phyloP scores from a whole-genome alignment of 169 alveolate genomes.

The Cytauxzoon felis region DNA sequence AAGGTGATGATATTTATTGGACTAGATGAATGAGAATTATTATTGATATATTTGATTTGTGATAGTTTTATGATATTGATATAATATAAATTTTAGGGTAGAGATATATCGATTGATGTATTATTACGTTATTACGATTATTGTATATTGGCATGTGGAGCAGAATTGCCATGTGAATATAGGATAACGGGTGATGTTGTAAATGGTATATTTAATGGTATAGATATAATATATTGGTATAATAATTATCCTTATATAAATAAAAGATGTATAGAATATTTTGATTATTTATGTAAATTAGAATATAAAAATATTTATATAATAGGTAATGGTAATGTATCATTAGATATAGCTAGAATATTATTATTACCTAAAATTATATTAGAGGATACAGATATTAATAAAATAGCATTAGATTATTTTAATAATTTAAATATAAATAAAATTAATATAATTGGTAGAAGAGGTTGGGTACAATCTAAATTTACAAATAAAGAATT shows the following conservation, averaged over 20 bases:
- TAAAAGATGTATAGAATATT: neutral
- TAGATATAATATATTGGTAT: constrained; percentile 31
- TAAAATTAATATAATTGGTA: constrained; percentile 17
- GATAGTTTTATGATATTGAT: too few species aligned
- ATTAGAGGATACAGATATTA: constrained; percentile 8
- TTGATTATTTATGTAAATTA: neutral
- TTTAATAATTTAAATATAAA: neutral
- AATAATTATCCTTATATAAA: constrained; percentile 15
- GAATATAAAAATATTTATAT: constrained; percentile 25
- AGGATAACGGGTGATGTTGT: constrained; percentile 6
- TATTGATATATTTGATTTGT: too few species aligned
- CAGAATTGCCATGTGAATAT: constrained; percentile 60
- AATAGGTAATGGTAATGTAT: constrained; percentile 85
- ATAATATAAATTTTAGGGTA: too few species aligned
- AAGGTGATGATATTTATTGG: too few species aligned
- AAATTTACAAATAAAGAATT: constrained; percentile 49
- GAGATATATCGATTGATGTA: constrained; percentile 59
- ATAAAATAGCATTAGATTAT: neutral
- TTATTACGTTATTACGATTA: constrained; percentile 58
- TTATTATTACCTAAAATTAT: constrained; percentile 17
- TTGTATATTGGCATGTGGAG: constrained; percentile 75
- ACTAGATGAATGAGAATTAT: too few species aligned
- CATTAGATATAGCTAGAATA: constrained; percentile 79
- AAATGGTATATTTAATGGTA: constrained; percentile 40
- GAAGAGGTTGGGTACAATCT: constrained; percentile 27